Percentiles rank a stretch among this genome's conserved stretches.
phyloP scores from a whole-genome alignment of 805 yeast species.

The Kregervanrija pseudodelftensis region DNA sequence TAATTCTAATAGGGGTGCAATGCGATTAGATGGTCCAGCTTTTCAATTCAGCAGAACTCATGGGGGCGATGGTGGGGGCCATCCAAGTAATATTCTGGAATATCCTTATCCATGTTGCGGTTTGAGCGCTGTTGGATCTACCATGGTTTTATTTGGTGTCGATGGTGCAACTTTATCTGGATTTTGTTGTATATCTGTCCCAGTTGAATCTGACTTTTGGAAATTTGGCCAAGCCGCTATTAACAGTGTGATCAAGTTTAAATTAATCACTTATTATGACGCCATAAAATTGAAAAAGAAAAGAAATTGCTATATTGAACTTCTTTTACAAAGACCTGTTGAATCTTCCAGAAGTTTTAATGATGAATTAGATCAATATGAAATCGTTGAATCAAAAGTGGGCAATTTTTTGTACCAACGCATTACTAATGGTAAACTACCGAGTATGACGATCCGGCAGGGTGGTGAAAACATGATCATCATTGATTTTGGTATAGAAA shows the following conservation, averaged over 20 bases:
- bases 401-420: constrained; percentile 15
- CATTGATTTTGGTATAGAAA: constrained; percentile 25
- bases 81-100: constrained; percentile 24
- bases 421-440: constrained; percentile 8
- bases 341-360: constrained; percentile 7
- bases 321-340: constrained; percentile 11
- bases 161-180: constrained; percentile 28
- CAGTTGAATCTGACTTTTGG: constrained; percentile 24
- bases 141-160: constrained; percentile 21
- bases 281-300: constrained; percentile 15
- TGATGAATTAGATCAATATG: constrained; percentile 11
- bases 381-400: constrained; percentile 2
- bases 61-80: constrained; percentile 28
- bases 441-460: constrained; percentile 21
- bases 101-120: constrained; percentile 26
- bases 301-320: constrained; percentile 14
- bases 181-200: constrained; percentile 22
- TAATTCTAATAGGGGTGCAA: constrained; percentile 27
- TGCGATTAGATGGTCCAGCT: constrained; percentile 24
- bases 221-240: constrained; percentile 28
- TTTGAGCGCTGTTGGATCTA: constrained; percentile 22
- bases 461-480: constrained; percentile 28
- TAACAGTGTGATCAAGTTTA: constrained; percentile 18
- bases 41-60: constrained; percentile 16
- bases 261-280: constrained; percentile 17